These are phyloP conservation scores for Mortierella sp. DNA, from an alignment of 371 early-diverging fungal genomes.

Conservation along the genomic window DNA sequence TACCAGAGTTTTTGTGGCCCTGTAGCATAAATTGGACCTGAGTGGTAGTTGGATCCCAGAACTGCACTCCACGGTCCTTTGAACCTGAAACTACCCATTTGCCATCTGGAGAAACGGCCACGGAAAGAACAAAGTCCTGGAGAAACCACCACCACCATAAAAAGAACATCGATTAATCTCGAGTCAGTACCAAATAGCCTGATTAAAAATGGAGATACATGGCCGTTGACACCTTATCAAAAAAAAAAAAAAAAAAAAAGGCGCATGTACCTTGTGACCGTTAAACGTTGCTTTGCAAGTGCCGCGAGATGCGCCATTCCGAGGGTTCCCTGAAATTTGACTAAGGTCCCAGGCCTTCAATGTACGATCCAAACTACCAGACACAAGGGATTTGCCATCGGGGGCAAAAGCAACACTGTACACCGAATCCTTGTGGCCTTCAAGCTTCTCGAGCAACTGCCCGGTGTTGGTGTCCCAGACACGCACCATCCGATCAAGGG, in stretches of 20 bases:
- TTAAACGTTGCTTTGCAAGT: constrained; percentile 59
- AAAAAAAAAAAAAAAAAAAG: not conserved
- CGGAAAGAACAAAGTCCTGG: constrained; percentile 93
- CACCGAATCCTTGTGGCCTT: constrained; percentile 95
- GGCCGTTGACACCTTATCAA: too few relatives aligned
- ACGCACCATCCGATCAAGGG: constrained; percentile 89
- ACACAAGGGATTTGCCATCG: constrained; percentile 91
- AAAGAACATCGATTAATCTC: too few relatives aligned
- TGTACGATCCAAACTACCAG: constrained; percentile 93
- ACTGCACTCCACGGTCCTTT: constrained; percentile 92
- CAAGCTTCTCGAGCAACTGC: constrained; percentile 80
- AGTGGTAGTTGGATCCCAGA: constrained; percentile 88
- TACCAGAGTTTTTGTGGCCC: constrained; percentile 95
- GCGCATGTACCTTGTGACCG: constrained; percentile 73
- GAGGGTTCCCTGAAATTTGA: constrained; percentile 45
- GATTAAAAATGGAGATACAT: too few relatives aligned
- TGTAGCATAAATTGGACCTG: constrained; percentile 89
- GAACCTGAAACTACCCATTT: constrained; percentile 92
- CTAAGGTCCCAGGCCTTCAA: constrained; percentile 89
- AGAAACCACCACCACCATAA: constrained; percentile 4
- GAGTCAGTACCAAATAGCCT: too few relatives aligned
- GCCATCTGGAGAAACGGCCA: constrained; percentile 88
- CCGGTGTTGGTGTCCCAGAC: constrained; percentile 89
- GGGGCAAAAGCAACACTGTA: constrained; percentile 94
- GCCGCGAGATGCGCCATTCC: constrained; percentile 27